Percentiles rank a stretch among this genome's conserved stretches.
Evolutionary conservation across 1,139 yeast genomes (phyloP).

Genomic region (Protomyces gravidus): DNA sequence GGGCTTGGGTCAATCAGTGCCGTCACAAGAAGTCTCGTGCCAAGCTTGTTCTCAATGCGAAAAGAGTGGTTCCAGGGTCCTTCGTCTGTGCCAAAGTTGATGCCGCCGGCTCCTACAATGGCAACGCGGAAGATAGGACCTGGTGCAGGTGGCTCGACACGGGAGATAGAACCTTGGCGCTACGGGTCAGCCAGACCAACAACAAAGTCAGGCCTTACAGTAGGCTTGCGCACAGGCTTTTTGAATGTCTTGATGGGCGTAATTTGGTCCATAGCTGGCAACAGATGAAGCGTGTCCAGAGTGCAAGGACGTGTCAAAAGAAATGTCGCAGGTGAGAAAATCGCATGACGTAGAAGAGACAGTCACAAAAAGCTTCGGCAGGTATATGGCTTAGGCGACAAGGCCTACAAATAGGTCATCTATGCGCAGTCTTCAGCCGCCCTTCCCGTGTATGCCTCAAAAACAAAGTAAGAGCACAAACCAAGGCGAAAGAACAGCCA

Average conservation of each 20-base stretch:
- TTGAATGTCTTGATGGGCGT: conserved; percentile 13
- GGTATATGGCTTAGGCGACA: too few relatives aligned
- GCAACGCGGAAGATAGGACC: conserved; percentile 29
- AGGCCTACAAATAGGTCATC: not conserved
- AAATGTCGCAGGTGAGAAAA: too few relatives aligned
- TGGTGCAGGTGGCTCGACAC: conserved; percentile 26
- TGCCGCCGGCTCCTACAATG: conserved; percentile 31
- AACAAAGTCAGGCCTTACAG: too few relatives aligned
- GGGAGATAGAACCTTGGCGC: conserved; percentile 19
- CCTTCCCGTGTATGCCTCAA: not conserved
- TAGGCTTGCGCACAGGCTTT: conserved; percentile 27
- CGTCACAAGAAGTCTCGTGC: conserved; percentile 33
- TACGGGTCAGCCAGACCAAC: too few relatives aligned
- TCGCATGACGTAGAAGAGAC: too few relatives aligned
- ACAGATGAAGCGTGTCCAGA: too few relatives aligned
- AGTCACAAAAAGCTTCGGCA: too few relatives aligned
- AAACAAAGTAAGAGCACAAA: not conserved
- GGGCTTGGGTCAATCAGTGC: conserved; percentile 35
- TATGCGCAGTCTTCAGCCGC: not conserved
- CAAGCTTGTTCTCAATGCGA: conserved; percentile 33
- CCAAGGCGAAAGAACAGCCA: not conserved
- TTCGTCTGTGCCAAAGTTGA: conserved; percentile 35
- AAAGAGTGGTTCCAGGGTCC: conserved; percentile 31
- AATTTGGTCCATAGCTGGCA: not conserved
- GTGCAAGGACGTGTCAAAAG: too few relatives aligned